Conservation (phyloP, 371 early-diverging fungal genomes). For the Mortierella sp. region DNA sequence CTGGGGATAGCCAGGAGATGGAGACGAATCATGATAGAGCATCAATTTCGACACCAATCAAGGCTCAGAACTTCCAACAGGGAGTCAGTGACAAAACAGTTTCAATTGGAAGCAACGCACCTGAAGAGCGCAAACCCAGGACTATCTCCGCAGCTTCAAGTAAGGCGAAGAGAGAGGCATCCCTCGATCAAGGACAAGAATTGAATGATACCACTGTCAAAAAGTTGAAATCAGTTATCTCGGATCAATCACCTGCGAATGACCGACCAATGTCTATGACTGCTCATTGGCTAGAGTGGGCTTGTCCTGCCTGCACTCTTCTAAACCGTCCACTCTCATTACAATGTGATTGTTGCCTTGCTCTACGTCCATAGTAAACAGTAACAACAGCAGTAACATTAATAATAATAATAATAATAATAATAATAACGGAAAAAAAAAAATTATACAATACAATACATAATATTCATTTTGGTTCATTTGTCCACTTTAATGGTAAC, state of each 20-base stretch:
- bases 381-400: too few species aligned
- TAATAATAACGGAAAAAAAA: not conserved
- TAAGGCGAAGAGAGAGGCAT: not conserved
- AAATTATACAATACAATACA: not conserved
- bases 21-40: not conserved
- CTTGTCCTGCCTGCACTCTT: constrained; percentile 32
- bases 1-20: not conserved
- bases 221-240: not conserved
- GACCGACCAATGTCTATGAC: too few species aligned
- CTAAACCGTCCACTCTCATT: constrained; percentile 20
- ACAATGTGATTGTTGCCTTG: constrained; percentile 39
- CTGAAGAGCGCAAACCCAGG: too few species aligned
- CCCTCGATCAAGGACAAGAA: not conserved
- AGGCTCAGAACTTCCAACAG: not conserved
- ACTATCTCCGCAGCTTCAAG: not conserved
- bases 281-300: constrained; percentile 25
- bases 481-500: constrained; percentile 2
- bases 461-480: not conserved
- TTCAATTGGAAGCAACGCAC: too few species aligned
- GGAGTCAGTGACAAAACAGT: not conserved
- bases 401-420: too few species aligned
- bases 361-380: constrained; percentile 18
- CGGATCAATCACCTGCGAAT: not conserved
- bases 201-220: not conserved
- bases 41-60: not conserved